A percentile compares a stretch with the other conserved stretches of the same genome.
These are phyloP conservation scores for Metschnikowia amazonensis DNA, from an alignment of 805 yeast species.

Conservation along the genomic window DNA sequence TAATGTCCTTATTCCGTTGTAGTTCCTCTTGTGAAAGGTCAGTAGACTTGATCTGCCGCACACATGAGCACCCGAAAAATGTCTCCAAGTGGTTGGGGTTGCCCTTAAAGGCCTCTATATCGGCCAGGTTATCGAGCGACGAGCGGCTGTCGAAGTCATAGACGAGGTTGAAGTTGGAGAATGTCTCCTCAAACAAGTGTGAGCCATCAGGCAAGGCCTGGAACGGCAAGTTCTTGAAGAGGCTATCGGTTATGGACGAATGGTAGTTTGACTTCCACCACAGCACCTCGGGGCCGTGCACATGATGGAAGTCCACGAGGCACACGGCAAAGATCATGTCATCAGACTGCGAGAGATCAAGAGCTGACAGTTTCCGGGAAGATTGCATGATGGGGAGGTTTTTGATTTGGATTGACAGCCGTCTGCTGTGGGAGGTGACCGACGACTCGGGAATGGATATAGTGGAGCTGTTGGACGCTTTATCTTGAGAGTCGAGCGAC, in stretches of 20 bases:
- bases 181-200: conserved; percentile 89
- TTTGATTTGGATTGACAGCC: conserved; percentile 31
- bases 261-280: conserved; percentile 64
- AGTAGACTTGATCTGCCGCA: conserved; percentile 69
- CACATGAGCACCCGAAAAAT: conserved; percentile 92
- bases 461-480: conserved; percentile 2
- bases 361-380: conserved; percentile 23
- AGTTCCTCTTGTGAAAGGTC: conserved; percentile 47
- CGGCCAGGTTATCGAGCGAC: conserved; percentile 44
- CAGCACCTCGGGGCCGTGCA: conserved; percentile 91
- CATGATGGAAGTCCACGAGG: conserved; percentile 88
- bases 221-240: conserved; percentile 88
- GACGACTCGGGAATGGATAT: conserved; percentile 1
- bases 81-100: conserved; percentile 52
- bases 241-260: conserved; percentile 20
- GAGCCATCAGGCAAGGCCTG: conserved; percentile 97
- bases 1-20: conserved; percentile 57
- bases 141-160: conserved; percentile 53
- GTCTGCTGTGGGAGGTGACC: conserved; percentile 7
- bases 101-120: conserved; percentile 29
- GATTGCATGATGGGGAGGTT: conserved; percentile 31
- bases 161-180: conserved; percentile 81
- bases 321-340: conserved; percentile 74
- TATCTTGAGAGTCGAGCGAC: conserved; percentile 1
- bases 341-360: conserved; percentile 23